Conservation (phyloP, 2,329 filamentous ascomycete species). For the Pseudocercospora macadamiae region DNA sequence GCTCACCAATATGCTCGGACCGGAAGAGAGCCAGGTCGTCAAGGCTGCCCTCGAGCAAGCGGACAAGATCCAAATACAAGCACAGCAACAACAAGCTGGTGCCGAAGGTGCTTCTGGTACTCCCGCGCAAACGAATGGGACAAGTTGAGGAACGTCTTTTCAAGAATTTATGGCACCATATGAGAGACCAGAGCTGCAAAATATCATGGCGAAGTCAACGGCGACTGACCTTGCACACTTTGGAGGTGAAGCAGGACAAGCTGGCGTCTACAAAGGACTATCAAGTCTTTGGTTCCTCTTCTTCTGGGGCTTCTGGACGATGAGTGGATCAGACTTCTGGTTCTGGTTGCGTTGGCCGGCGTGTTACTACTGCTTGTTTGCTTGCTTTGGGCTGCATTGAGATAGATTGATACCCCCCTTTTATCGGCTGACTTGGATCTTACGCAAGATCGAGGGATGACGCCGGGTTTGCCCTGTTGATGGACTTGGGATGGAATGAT, state of each 20-base stretch:
- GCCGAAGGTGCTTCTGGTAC: background rate
- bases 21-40: slow-evolving; percentile 80
- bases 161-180: background rate
- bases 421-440: slow-evolving; percentile 5
- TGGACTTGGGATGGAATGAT: slow-evolving; percentile 6
- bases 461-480: too few species aligned
- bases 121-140: slow-evolving; percentile 4
- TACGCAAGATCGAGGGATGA: slow-evolving; percentile 2
- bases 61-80: slow-evolving; percentile 51
- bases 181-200: background rate
- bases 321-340: background rate
- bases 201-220: background rate
- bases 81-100: slow-evolving; percentile 20
- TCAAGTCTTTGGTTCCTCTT: too few species aligned
- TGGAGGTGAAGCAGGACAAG: too few species aligned
- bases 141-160: slow-evolving; percentile 3
- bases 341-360: too few species aligned
- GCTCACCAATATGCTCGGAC: slow-evolving; percentile 75
- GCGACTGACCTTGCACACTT: too few species aligned
- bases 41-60: slow-evolving; percentile 77
- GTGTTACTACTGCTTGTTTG: background rate
- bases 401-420: slow-evolving; percentile 13
- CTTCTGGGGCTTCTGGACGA: too few species aligned
- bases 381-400: background rate
- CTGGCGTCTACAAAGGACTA: too few species aligned